These are phyloP conservation scores for Piper longum DNA, from an alignment of 164 flowering plant genomes.

Conservation along the genomic window DNA sequence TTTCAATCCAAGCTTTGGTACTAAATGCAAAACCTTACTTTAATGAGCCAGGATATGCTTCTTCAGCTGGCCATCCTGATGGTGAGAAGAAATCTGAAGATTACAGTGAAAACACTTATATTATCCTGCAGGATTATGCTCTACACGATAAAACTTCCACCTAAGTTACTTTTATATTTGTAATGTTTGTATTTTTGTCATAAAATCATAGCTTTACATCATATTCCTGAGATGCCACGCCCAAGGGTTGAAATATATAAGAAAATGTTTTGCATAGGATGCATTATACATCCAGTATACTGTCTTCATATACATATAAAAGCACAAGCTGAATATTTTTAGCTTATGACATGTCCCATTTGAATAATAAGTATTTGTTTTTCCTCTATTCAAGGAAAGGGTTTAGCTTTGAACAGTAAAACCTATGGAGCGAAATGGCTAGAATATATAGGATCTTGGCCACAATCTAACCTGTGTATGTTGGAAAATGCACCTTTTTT, in stretches of 20 bases:
- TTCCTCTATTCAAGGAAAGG: background rate
- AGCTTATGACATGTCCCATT: background rate
- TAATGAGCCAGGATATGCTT: slow-evolving; percentile 73
- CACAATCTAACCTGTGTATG: background rate
- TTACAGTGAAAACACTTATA: slow-evolving; percentile 57
- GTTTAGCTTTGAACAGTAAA: too few species aligned
- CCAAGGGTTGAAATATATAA: background rate
- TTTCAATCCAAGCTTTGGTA: slow-evolving; percentile 82
- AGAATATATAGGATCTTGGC: background rate
- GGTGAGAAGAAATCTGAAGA: slow-evolving; percentile 38
- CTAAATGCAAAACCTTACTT: slow-evolving; percentile 75
- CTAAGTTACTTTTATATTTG: slow-evolving; percentile 38
- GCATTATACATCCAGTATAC: too few species aligned
- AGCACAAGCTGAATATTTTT: too few species aligned
- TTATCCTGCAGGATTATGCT: slow-evolving; percentile 61
- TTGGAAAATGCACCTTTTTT: too few species aligned
- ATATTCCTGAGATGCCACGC: background rate
- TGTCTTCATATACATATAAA: too few species aligned
- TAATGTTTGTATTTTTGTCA: background rate
- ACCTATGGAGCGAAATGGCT: background rate
- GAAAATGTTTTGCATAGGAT: too few species aligned
- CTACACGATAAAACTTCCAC: slow-evolving; percentile 51
- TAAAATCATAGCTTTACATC: background rate
- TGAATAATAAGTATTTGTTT: background rate
- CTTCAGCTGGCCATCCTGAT: slow-evolving; percentile 14